Evolutionary conservation across 371 early-diverging fungal species (phyloP).

Genomic region (Paramicrosporidium saccamoebae): DNA sequence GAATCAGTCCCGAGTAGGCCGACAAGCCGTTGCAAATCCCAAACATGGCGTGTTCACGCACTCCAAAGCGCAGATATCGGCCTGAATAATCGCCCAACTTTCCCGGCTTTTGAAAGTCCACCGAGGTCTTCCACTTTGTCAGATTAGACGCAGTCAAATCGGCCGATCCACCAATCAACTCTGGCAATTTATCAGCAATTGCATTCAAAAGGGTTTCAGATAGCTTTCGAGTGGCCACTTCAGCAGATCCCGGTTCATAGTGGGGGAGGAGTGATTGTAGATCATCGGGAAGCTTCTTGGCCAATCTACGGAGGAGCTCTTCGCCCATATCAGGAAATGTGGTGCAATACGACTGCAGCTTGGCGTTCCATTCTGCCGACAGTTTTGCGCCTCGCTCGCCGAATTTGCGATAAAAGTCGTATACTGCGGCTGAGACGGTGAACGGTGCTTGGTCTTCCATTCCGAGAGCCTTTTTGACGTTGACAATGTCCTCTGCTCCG

Average conservation of each 20-base stretch:
- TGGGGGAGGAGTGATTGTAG: slow-evolving; percentile 32
- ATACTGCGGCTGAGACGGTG: slow-evolving; percentile 23
- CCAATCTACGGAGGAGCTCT: slow-evolving; percentile 40
- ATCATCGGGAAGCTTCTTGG: slow-evolving; percentile 28
- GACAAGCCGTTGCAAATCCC: slow-evolving; percentile 81
- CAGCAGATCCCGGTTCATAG: slow-evolving; percentile 33
- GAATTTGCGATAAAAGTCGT: slow-evolving; percentile 21
- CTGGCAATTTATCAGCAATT: slow-evolving; percentile 34
- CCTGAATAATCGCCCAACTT: slow-evolving; percentile 43
- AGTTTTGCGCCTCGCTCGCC: slow-evolving; percentile 15
- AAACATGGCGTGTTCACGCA: slow-evolving; percentile 97
- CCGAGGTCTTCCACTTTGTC: slow-evolving; percentile 73
- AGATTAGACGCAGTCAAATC: slow-evolving; percentile 93
- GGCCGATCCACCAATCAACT: slow-evolving; percentile 90
- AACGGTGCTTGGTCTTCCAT: slow-evolving; percentile 42
- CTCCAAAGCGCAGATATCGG: slow-evolving; percentile 82
- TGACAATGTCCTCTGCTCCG: slow-evolving; percentile 49
- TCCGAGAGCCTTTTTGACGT: slow-evolving; percentile 51
- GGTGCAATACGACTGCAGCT: slow-evolving; percentile 19
- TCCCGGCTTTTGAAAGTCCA: slow-evolving; percentile 55
- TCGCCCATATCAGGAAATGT: slow-evolving; percentile 25
- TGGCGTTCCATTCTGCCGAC: slow-evolving; percentile 33
- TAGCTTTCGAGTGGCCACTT: slow-evolving; percentile 69
- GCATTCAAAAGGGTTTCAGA: slow-evolving; percentile 49
- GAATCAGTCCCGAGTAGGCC: slow-evolving; percentile 60